phyloP scores from a whole-genome alignment of 2,329 filamentous ascomycete species.

The Neonectria magnoliae region DNA sequence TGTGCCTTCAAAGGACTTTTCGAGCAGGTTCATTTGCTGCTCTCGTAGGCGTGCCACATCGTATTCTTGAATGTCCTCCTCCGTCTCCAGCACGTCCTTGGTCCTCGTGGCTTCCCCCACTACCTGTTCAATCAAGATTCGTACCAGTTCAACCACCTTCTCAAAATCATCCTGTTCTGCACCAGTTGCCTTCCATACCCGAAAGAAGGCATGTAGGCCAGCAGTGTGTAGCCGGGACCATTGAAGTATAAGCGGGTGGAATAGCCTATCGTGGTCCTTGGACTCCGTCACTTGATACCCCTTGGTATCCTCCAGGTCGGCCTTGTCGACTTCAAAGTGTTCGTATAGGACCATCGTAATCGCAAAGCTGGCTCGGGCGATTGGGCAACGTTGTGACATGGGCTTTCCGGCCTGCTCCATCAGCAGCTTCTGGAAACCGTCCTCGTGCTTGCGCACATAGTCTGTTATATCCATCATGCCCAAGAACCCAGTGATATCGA shows the following conservation, averaged over 20 bases:
- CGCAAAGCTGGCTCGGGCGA: constrained; percentile 86
- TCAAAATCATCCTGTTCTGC: constrained; percentile 89
- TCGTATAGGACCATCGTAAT: constrained; percentile 92
- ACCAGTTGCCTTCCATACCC: constrained; percentile 90
- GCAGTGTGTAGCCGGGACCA: constrained; percentile 93
- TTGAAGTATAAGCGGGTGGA: constrained; percentile 87
- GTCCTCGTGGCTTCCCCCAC: constrained; percentile 83
- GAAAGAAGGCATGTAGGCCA: constrained; percentile 85
- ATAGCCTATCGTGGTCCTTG: constrained; percentile 85
- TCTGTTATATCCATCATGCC: constrained; percentile 98
- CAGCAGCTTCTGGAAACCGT: constrained; percentile 90
- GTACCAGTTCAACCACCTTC: constrained; percentile 90
- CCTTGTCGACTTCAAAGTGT: constrained; percentile 92
- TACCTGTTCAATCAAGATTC: constrained; percentile 89
- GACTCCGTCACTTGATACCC: constrained; percentile 78
- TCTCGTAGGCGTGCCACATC: constrained; percentile 82
- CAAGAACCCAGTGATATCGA: constrained; percentile 85
- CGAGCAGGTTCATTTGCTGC: constrained; percentile 92
- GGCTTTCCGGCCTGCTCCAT: constrained; percentile 86
- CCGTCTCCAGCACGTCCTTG: constrained; percentile 86
- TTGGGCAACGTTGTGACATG: constrained; percentile 78
- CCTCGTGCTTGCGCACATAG: constrained; percentile 91
- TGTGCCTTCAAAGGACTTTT: constrained; percentile 90
- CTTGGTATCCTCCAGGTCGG: constrained; percentile 81
- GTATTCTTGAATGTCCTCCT: constrained; percentile 87